These are phyloP conservation scores for Ceratocystis alfenasii DNA, from an alignment of 2,329 filamentous ascomycete genomes.

Conservation along the genomic window DNA sequence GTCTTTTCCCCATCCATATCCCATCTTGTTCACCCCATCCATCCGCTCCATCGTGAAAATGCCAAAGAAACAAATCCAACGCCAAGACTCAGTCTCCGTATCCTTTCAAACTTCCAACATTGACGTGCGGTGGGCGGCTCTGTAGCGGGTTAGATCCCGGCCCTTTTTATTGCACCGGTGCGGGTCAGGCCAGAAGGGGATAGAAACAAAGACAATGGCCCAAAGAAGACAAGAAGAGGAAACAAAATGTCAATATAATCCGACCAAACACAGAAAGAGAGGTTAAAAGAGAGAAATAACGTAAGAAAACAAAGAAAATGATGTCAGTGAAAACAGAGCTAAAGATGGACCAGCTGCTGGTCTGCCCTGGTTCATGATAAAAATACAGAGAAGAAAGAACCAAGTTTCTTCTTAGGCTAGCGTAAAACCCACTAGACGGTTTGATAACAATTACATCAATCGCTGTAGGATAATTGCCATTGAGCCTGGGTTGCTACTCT, in stretches of 20 bases:
- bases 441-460: too few species aligned
- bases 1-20: background rate
- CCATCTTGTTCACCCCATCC: background rate
- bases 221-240: slow-evolving; percentile 11
- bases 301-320: slow-evolving; percentile 19
- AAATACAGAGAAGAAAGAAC: slow-evolving; percentile 12
- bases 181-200: background rate
- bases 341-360: background rate
- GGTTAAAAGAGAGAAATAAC: slow-evolving; percentile 11
- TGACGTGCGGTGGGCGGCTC: too few species aligned
- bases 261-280: slow-evolving; percentile 5
- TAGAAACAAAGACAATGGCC: slow-evolving; percentile 12
- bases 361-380: slow-evolving; percentile 3
- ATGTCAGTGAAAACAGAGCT: background rate
- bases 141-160: too few species aligned
- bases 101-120: too few species aligned
- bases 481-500: too few species aligned
- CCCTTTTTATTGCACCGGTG: too few species aligned
- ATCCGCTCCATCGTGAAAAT: slow-evolving; percentile 2
- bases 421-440: background rate
- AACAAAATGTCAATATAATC: slow-evolving; percentile 19
- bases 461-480: too few species aligned
- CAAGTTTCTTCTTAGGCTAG: background rate
- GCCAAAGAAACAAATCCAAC: slow-evolving; percentile 15
- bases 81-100: background rate